phyloP scores from a whole-genome alignment of 805 yeast species.

The Starmera caribaea region DNA sequence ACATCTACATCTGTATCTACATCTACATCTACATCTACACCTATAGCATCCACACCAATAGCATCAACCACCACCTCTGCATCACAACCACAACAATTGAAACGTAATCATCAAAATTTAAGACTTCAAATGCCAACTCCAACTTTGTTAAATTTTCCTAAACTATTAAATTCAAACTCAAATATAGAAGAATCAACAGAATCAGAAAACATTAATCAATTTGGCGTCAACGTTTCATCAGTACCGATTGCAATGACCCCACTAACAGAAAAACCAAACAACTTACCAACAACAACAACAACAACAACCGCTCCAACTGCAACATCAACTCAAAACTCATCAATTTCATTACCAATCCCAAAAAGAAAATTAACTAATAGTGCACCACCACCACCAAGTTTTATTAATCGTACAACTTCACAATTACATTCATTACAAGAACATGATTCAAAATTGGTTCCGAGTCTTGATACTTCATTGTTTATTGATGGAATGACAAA shows the following conservation, averaged over 20 bases:
- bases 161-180: constrained; percentile 16
- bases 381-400: too few relatives aligned
- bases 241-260: constrained; percentile 73
- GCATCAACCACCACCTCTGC: constrained; percentile 1
- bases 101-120: constrained; percentile 43
- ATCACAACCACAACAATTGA: constrained; percentile 6
- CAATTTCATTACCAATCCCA: too few relatives aligned
- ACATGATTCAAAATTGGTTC: background rate
- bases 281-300: constrained; percentile 3
- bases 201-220: constrained; percentile 50
- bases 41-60: background rate
- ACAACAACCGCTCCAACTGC: constrained; percentile 1
- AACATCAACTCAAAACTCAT: background rate
- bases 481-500: constrained; percentile 14
- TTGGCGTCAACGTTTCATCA: constrained; percentile 47
- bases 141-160: constrained; percentile 25
- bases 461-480: constrained; percentile 10
- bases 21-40: background rate
- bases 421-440: too few relatives aligned
- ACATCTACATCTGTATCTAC: background rate
- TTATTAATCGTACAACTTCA: too few relatives aligned
- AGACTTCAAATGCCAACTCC: constrained; percentile 75
- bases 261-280: constrained; percentile 45
- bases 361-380: too few relatives aligned
- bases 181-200: constrained; percentile 13